Evolutionary conservation across 2,329 filamentous ascomycete genomes (phyloP).

Genomic region (Blastomyces silverae): DNA sequence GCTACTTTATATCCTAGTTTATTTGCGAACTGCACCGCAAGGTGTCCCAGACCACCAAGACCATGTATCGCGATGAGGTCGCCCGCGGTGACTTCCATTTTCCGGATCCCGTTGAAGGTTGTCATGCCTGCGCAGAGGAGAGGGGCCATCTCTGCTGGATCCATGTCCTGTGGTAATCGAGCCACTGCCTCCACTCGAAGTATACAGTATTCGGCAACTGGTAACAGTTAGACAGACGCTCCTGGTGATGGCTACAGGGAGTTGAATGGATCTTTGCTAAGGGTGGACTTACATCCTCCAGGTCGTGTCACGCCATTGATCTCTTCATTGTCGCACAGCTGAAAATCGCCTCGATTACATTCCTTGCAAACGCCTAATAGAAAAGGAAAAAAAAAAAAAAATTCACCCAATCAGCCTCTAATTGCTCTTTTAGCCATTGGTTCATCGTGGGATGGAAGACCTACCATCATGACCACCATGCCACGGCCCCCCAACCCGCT

Average conservation of each 20-base stretch:
- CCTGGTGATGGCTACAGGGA: background rate
- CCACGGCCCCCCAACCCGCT: slow-evolving; percentile 62
- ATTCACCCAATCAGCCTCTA: background rate
- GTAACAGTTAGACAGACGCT: slow-evolving; percentile 7
- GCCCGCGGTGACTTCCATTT: slow-evolving; percentile 43
- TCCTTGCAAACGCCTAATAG: slow-evolving; percentile 51
- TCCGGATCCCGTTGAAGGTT: slow-evolving; percentile 45
- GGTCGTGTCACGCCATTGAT: slow-evolving; percentile 61
- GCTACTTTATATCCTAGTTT: slow-evolving; percentile 50
- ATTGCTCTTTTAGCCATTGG: background rate
- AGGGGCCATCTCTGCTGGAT: slow-evolving; percentile 42
- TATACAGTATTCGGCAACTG: slow-evolving; percentile 36
- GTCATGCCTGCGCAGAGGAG: slow-evolving; percentile 48
- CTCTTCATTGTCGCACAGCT: slow-evolving; percentile 59
- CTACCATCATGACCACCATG: slow-evolving; percentile 51
- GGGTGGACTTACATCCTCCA: slow-evolving; percentile 53
- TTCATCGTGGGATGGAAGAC: background rate
- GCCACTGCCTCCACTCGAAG: slow-evolving; percentile 38
- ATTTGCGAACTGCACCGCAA: slow-evolving; percentile 48
- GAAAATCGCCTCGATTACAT: slow-evolving; percentile 58
- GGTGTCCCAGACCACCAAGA: slow-evolving; percentile 47
- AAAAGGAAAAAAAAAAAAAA: background rate
- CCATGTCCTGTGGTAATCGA: slow-evolving; percentile 42
- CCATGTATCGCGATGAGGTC: slow-evolving; percentile 48
- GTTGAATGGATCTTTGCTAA: background rate